Percentiles rank a stretch among this genome's conserved stretches.
These are phyloP conservation scores for Scytalidium lignicola DNA, from an alignment of 2,329 filamentous ascomycete species.

Conservation along the genomic window DNA sequence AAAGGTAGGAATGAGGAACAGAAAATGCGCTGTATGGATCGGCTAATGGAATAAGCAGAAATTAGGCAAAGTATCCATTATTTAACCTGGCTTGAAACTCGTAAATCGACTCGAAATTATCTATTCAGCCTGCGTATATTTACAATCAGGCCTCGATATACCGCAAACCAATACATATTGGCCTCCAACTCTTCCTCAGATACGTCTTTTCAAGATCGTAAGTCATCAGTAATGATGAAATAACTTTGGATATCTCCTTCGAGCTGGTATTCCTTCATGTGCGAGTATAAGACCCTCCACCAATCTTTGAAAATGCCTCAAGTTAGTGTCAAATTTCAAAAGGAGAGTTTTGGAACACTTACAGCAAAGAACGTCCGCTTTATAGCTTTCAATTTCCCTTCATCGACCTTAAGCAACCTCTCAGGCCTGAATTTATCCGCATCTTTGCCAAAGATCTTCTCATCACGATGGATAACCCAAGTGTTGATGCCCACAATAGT, in stretches of 20 bases:
- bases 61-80: too few relatives aligned
- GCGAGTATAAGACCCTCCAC: conserved; percentile 32
- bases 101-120: too few relatives aligned
- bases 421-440: conserved; percentile 44
- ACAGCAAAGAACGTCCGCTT: conserved; percentile 1
- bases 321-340: neutral
- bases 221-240: too few relatives aligned
- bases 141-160: too few relatives aligned
- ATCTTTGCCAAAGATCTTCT: conserved; percentile 42
- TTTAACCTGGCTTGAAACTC: too few relatives aligned
- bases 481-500: conserved; percentile 23
- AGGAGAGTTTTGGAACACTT: conserved; percentile 47
- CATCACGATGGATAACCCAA: conserved; percentile 32
- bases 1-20: too few relatives aligned
- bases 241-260: conserved; percentile 34
- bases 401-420: conserved; percentile 37
- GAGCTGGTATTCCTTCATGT: conserved; percentile 34
- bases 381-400: conserved; percentile 12
- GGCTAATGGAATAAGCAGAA: too few relatives aligned
- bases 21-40: conserved; percentile 3
- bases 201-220: too few relatives aligned
- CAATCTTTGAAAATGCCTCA: conserved; percentile 31
- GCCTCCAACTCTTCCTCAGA: too few relatives aligned
- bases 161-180: too few relatives aligned
- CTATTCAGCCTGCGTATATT: too few relatives aligned